These are phyloP conservation scores for Trametes hirsuta DNA, from an alignment of 1,284 basidiomycete species.

Conservation along the genomic window DNA sequence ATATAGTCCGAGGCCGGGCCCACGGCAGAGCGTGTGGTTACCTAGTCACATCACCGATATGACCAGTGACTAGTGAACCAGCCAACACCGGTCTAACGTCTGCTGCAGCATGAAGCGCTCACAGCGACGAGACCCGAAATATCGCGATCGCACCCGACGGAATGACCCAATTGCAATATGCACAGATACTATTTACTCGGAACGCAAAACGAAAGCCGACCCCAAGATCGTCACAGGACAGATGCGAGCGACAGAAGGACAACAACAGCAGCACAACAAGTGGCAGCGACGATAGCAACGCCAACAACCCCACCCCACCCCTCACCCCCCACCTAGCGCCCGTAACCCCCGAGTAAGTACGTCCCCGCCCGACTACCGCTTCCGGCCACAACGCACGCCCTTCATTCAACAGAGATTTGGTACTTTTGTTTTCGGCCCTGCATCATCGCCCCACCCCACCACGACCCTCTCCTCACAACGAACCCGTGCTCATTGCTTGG, in stretches of 20 bases:
- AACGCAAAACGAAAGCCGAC: no score
- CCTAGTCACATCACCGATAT: no score
- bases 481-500: slow-evolving; percentile 27
- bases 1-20: no score
- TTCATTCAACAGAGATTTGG: slow-evolving; percentile 22
- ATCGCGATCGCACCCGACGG: no score
- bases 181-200: no score
- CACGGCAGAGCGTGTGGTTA: no score
- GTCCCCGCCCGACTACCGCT: slow-evolving; percentile 1
- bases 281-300: slow-evolving; percentile 8
- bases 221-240: neutral
- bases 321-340: neutral
- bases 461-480: neutral
- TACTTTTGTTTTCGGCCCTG: slow-evolving; percentile 22
- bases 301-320: neutral
- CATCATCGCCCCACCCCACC: neutral
- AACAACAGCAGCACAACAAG: slow-evolving; percentile 15
- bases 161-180: no score
- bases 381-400: neutral
- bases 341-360: neutral
- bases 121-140: neutral
- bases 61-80: no score
- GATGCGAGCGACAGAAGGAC: slow-evolving; percentile 8
- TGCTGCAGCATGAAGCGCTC: neutral
- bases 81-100: no score